Evolutionary conservation across 441 rosid genomes (phyloP).

Genomic region (Euphorbia schlechtendalii): DNA sequence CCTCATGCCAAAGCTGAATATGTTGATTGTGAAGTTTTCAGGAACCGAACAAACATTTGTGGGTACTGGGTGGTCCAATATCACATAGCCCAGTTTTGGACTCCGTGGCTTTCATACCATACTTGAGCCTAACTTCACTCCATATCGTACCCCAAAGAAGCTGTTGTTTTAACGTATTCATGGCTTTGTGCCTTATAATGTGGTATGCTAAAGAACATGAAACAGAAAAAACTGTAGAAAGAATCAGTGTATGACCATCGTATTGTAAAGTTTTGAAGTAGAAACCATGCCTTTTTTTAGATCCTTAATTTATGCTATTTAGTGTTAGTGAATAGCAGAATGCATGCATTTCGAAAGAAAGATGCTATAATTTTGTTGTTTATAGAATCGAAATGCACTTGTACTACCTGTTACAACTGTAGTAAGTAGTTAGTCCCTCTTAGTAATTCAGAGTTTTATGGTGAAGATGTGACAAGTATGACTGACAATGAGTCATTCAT

Average conservation of each 20-base stretch:
- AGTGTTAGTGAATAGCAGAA: background rate
- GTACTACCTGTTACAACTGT: background rate
- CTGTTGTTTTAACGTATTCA: too few relatives aligned
- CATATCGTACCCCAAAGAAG: too few relatives aligned
- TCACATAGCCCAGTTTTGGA: background rate
- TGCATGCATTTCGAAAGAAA: background rate
- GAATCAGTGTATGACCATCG: background rate
- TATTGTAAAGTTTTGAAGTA: background rate
- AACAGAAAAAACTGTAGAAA: background rate
- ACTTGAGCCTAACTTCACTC: too few relatives aligned
- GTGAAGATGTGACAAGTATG: constrained; percentile 17
- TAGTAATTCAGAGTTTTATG: constrained; percentile 2
- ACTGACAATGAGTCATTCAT: constrained; percentile 7
- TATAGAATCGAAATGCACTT: background rate
- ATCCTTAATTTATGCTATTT: too few relatives aligned
- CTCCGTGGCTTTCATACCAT: background rate
- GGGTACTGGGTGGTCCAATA: background rate
- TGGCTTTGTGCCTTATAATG: too few relatives aligned
- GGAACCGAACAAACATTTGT: too few relatives aligned
- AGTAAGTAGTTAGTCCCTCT: background rate
- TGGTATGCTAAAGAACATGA: too few relatives aligned
- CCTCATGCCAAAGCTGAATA: background rate
- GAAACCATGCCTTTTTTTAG: too few relatives aligned
- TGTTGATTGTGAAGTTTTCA: background rate
- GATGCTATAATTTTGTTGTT: background rate